Base-by-base conservation (phyloP, 371 early-diverging fungal genomes). In the Nosema granulosis region DNA sequence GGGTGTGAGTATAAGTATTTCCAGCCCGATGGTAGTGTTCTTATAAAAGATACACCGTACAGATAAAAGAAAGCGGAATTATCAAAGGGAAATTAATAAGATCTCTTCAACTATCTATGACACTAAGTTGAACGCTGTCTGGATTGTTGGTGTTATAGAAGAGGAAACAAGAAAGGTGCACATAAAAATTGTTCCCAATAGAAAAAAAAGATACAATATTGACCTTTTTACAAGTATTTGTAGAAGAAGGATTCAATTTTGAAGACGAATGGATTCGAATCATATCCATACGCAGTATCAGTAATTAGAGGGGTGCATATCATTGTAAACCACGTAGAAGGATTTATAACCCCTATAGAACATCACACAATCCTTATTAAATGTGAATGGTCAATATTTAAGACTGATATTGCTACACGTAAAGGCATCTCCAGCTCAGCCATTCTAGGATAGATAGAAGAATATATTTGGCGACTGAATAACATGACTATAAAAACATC, bases 241-340 rank as follows among this genome's bases (percentile, higher is more conserved):
- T n/a, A n/a, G n/a, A 16, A 43, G 43, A 43, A 43, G 16, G 16
- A 9, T 9, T 26, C 29, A 61, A 1, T 61, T 32, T n/a, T 32
- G 32, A 61, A 61, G 32, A 61, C 61, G 32, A 32, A 29, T 61
- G 61, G 61, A 9, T 32, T 29, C n/a, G 11, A 9, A 9, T 61
- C 61, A 13, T 61, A 61, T n/a, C 61, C 61, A 61, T 61, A 61
- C 29, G 61, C 61, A 29, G 29, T 61, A 2, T 26, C 26, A 6
- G 29, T 6, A 4, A 61, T 61, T 61, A 29, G n/a, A 3, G 16
- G 61, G 1, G 43, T 43, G 16, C 61, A 61, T 61, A 61, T 6
- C 3, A 29, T 61, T 9, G 61, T 61, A 3, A 61, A 61, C n/a
- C 61, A 29, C 32, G 61, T 20, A 32, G 3, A 26, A 61, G 61